Evolutionary conservation across 2,329 filamentous ascomycete species (phyloP).

Genomic region (Mycosphaerelloides madeirae): DNA sequence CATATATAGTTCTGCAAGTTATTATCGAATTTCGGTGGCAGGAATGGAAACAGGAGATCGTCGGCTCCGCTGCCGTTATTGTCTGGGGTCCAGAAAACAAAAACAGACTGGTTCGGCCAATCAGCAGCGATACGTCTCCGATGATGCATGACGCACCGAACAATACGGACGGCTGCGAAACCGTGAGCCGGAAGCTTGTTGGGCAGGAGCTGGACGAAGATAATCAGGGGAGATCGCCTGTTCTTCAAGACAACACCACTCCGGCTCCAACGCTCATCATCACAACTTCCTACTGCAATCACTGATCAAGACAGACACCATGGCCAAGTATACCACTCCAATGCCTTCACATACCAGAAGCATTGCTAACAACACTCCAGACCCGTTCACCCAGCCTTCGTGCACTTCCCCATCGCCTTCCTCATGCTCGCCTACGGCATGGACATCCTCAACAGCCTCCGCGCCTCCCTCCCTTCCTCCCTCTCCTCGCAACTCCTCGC

Average conservation of each 20-base stretch:
- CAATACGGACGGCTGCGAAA: no score
- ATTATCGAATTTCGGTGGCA: no score
- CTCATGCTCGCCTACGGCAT: conserved; percentile 39
- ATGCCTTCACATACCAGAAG: background rate
- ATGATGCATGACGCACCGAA: conserved; percentile 4
- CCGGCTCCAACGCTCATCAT: no score
- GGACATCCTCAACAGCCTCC: conserved; percentile 36
- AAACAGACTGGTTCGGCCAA: conserved; percentile 5
- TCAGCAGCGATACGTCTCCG: conserved; percentile 4
- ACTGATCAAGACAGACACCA: conserved; percentile 4
- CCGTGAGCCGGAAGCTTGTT: no score
- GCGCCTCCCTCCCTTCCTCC: conserved; percentile 28
- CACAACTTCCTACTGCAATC: no score
- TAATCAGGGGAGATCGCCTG: no score
- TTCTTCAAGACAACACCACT: no score
- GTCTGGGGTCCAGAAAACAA: background rate
- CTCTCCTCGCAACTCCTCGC: conserved; percentile 32
- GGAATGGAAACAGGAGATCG: background rate
- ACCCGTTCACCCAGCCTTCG: conserved; percentile 43
- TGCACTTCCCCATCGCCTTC: conserved; percentile 48
- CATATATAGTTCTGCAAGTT: no score
- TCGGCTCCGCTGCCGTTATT: background rate
- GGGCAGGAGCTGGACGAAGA: no score
- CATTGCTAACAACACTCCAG: conserved; percentile 20
- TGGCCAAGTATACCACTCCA: conserved; percentile 13